These are phyloP conservation scores for Leccinum fuscescens DNA, from an alignment of 1,284 basidiomycete species.

Conservation along the genomic window DNA sequence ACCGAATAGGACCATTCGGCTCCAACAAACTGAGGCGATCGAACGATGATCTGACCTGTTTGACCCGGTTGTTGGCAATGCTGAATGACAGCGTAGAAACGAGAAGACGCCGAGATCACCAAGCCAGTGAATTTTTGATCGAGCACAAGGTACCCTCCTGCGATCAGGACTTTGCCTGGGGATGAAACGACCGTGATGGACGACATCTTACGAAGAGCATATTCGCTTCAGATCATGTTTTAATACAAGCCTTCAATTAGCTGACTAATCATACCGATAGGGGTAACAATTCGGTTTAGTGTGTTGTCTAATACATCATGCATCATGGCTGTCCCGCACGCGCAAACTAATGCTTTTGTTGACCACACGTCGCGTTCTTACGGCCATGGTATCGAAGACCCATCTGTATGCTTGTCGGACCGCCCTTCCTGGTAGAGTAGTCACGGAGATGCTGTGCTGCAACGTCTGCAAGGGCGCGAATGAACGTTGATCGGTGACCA, in stretches of 20 bases:
- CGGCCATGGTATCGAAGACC: constrained; percentile 91
- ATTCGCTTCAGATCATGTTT: constrained; percentile 2
- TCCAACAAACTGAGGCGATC: constrained; percentile 87
- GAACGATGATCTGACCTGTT: constrained; percentile 63
- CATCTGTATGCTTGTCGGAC: constrained; percentile 79
- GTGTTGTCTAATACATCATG: constrained; percentile 1
- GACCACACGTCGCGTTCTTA: constrained; percentile 81
- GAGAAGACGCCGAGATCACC: too few species aligned
- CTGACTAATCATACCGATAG: too few species aligned
- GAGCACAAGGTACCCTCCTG: constrained; percentile 87
- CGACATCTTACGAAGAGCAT: constrained; percentile 33
- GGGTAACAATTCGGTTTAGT: not conserved
- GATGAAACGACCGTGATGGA: constrained; percentile 74
- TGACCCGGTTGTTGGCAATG: constrained; percentile 32
- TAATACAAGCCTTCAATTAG: not conserved
- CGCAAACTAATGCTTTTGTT: constrained; percentile 89
- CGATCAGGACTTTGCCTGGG: constrained; percentile 93
- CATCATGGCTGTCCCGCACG: constrained; percentile 42
- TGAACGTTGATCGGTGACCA: constrained; percentile 47
- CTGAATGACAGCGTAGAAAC: constrained; percentile 38
- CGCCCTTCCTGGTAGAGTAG: constrained; percentile 49
- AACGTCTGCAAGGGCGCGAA: constrained; percentile 94
- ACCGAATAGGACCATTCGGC: too few species aligned
- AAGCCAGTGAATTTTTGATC: too few species aligned
- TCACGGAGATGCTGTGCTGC: constrained; percentile 78